Base-by-base conservation (phyloP, 1,139 yeast species). In the Magnusiomyces starmeri region DNA sequence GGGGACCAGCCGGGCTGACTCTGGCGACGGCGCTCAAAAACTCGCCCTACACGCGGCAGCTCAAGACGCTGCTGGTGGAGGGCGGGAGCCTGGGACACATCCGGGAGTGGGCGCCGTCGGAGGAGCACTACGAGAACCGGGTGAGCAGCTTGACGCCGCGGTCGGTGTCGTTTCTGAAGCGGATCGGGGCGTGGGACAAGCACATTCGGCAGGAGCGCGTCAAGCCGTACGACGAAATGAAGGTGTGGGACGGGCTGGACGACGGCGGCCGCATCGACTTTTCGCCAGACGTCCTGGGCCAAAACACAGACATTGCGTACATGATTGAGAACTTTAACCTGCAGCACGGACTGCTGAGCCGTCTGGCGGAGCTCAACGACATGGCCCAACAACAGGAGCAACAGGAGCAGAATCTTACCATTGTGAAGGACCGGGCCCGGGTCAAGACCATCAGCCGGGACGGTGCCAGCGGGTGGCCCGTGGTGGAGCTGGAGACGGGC, bases 1-100 rank as follows among this genome's bases (percentile, higher is more conserved):
- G 96, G 6, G 99, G 99, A 0, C 96, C 97, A 1, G 97, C 98
- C 0, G 99, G 99, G 0, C 71, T 92, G 52, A 83, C 97, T 1
- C 72, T 92, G 40, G 82, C 94, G 2, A 77, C 96, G 0, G 95
- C 95, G 0, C 65, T 83, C 65, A 76, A 85, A 65, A 75, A 77
- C 60, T 82, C 90, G 1, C 81, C 83, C 9, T 67, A 74, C 39
- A 78, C 95, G 3, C 72, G 70, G 26, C 74, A 79, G 52, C 74
- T 88, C 47, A 74, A 76, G 50, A 78, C 94, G 48, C 78, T 83
- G 0, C 71, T 92, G 51, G 74, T 92, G 16, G 98, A 92, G 68
- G 90, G 85, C 1, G 76, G 80, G 40, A 76, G 77, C 54, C 67
- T 90, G 44, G 73, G 72, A 6, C 70, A 75, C 14, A 75, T 87